A percentile compares a stretch with the other conserved stretches of the same genome.
These are phyloP conservation scores for Aspergillus piperis DNA, from an alignment of 2,329 filamentous ascomycete species.

Conservation along the genomic window DNA sequence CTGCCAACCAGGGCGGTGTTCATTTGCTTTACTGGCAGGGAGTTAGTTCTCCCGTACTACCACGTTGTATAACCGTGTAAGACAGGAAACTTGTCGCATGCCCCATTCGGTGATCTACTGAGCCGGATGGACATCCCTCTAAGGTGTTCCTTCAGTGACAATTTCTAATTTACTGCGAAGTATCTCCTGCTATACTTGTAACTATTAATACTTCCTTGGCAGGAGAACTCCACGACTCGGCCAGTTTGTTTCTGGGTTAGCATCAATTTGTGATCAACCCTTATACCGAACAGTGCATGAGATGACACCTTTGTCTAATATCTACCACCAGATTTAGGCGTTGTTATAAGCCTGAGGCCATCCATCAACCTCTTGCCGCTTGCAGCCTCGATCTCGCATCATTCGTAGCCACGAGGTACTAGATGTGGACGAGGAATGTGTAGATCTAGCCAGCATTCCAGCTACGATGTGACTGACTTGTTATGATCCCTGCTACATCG, in stretches of 20 bases:
- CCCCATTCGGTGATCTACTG: not conserved
- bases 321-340: not conserved
- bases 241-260: not conserved
- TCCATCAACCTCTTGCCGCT: not conserved
- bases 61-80: not conserved
- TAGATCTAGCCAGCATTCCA: not conserved
- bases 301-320: too few relatives aligned
- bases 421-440: not conserved
- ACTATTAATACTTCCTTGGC: not conserved
- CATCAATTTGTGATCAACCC: too few relatives aligned
- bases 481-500: not conserved
- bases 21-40: not conserved
- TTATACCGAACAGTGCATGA: too few relatives aligned
- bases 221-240: not conserved
- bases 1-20: not conserved
- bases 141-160: not conserved
- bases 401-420: not conserved
- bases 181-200: not conserved
- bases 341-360: not conserved
- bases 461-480: not conserved
- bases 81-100: not conserved
- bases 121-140: not conserved
- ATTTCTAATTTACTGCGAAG: not conserved
- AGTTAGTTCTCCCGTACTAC: not conserved
- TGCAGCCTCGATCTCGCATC: not conserved